Evolutionary conservation across 805 yeast species (phyloP).

Genomic region (Monosporozyma siamensis): DNA sequence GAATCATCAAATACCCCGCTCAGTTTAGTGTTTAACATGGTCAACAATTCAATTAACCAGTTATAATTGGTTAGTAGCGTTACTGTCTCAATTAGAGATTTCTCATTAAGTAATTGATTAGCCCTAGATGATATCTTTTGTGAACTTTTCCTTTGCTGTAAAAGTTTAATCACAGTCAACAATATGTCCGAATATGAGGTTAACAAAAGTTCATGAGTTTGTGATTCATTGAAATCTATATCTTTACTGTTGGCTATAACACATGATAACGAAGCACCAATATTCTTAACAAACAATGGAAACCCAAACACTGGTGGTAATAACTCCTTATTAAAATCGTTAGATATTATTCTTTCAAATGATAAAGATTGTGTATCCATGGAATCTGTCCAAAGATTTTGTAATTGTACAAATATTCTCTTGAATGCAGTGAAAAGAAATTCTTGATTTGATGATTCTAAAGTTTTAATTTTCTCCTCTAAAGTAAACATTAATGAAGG

Average conservation of each 20-base stretch:
- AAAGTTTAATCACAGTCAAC: slow-evolving; percentile 5
- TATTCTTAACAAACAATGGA: slow-evolving; percentile 36
- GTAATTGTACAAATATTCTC: slow-evolving; percentile 43
- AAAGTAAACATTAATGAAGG: slow-evolving; percentile 37
- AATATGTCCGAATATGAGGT: neutral
- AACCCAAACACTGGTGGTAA: slow-evolving; percentile 39
- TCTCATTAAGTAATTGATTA: slow-evolving; percentile 2
- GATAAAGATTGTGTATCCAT: slow-evolving; percentile 43
- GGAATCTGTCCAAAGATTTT: slow-evolving; percentile 49
- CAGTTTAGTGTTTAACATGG: slow-evolving; percentile 15
- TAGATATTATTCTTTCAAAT: slow-evolving; percentile 31
- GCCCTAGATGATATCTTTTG: neutral
- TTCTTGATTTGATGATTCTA: slow-evolving; percentile 53
- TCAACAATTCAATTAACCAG: slow-evolving; percentile 38
- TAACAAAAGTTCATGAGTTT: neutral
- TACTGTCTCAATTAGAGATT: slow-evolving; percentile 33
- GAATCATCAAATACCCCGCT: slow-evolving; percentile 15
- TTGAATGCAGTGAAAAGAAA: slow-evolving; percentile 43
- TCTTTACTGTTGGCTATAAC: neutral
- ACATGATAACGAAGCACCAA: slow-evolving; percentile 9
- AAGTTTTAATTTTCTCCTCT: slow-evolving; percentile 30
- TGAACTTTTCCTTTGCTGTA: neutral
- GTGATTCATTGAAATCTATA: neutral
- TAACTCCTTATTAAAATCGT: slow-evolving; percentile 32
- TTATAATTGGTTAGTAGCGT: slow-evolving; percentile 46